Evolutionary conservation across 2,329 filamentous ascomycete genomes (phyloP), one percentile per base, ranked within the genome.

Genomic region (Neonectria neomacrospora): DNA sequence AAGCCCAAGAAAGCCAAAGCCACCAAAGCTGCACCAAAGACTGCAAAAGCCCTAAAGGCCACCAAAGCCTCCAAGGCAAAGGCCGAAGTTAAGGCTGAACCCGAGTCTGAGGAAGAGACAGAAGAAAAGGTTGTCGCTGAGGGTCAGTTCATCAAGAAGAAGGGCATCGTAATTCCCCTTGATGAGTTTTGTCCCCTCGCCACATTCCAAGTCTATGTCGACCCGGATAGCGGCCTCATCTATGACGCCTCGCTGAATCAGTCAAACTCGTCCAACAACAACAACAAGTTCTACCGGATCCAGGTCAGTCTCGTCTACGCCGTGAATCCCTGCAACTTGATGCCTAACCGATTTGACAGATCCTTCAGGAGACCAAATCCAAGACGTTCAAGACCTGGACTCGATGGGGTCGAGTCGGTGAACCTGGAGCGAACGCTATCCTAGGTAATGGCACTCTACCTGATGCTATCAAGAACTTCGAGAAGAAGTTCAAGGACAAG

Each of bases 181-280:
- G 87, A 89, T 63, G 80, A 83, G 32, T 74, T 74, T 16, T 82
- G 79, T 53, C 70, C 75, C 2, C 71, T 81, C 2, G 8, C 61
- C 11, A 74, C 70, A 14, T 81, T 80, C 42, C 73, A 78, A 18
- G 92, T 96, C 32, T 89, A 91, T 72, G 86, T 95, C 59, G 90
- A 90, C 64, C 78, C 85, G 1, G 77, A 85, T 41, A 67, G 71
- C 20, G 87, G 88, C 20, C 79, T 90, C 58, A 92, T 95, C 51
- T 95, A 87, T 75, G 93, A 96, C 74, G 92, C 91, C 0, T 89
- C 91, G 0, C 81, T 96, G 48, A 96, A 94, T 69, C 91, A 94
- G 75, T 91, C 92, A 11, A 91, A 93, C 68, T 81, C 91, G 0
- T 79, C 81, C 0, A 78, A 84, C 50, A 96, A 95, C 74, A 91